These are phyloP conservation scores for Exophiala viscosa DNA, from an alignment of 2,329 filamentous ascomycete species.

Conservation along the genomic window DNA sequence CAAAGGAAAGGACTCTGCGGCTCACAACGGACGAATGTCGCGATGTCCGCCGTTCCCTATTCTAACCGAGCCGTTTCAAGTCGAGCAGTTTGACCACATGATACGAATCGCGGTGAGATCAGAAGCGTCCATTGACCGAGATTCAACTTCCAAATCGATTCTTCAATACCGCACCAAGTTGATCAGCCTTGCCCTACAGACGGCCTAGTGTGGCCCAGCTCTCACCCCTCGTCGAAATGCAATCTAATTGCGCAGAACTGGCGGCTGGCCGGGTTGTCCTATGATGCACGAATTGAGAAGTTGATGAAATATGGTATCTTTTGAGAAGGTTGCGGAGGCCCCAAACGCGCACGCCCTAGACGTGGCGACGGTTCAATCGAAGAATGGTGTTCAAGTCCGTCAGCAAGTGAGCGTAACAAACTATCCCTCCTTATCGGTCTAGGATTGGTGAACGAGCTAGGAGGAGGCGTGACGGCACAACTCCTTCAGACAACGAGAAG, in stretches of 20 bases:
- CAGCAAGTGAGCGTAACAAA: too few relatives aligned
- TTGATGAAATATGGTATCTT: too few relatives aligned
- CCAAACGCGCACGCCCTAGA: too few relatives aligned
- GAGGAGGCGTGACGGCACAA: too few relatives aligned
- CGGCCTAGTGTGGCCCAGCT: neutral
- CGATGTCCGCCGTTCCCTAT: neutral
- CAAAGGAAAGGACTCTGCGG: neutral
- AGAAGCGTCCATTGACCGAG: slow-evolving; percentile 4
- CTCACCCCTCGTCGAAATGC: neutral
- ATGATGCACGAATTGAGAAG: too few relatives aligned
- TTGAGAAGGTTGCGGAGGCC: too few relatives aligned
- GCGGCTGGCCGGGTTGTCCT: too few relatives aligned
- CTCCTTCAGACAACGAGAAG: too few relatives aligned
- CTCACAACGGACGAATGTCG: neutral
- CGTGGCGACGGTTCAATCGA: too few relatives aligned
- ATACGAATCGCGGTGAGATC: neutral
- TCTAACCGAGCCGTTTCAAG: neutral
- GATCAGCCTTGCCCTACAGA: neutral
- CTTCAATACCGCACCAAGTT: neutral
- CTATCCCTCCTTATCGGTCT: too few relatives aligned
- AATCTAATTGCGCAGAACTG: neutral
- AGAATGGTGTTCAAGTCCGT: too few relatives aligned
- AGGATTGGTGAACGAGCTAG: too few relatives aligned
- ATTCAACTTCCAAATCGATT: neutral
- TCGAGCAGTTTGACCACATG: slow-evolving; percentile 8